Percentiles rank a stretch among this genome's conserved stretches.
phyloP scores from a whole-genome alignment of 2,329 filamentous ascomycete species.

The Orbilia javanica region DNA sequence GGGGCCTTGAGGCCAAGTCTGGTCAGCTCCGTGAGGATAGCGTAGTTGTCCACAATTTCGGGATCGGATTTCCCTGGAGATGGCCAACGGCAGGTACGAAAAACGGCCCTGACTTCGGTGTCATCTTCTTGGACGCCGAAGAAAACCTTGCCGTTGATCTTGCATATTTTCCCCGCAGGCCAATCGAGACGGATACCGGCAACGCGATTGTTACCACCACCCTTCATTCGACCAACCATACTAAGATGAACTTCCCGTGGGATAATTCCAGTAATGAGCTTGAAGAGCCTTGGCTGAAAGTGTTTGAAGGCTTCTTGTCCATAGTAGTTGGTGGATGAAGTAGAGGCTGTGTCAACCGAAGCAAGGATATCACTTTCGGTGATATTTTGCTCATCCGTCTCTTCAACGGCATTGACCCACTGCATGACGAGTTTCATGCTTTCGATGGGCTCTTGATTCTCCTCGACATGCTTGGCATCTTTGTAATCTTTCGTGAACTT shows the following conservation, averaged over 20 bases:
- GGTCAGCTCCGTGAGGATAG: slow-evolving; percentile 28
- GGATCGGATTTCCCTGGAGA: slow-evolving; percentile 8
- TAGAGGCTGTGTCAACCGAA: slow-evolving; percentile 38
- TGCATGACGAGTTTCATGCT: slow-evolving; percentile 23
- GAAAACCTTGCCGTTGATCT: slow-evolving; percentile 28
- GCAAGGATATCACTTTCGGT: slow-evolving; percentile 36
- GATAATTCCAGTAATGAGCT: slow-evolving; percentile 40
- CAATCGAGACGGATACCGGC: slow-evolving; percentile 47
- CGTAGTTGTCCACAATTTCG: slow-evolving; percentile 42
- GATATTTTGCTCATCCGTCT: slow-evolving; percentile 13
- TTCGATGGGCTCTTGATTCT: slow-evolving; percentile 1
- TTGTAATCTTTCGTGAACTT: slow-evolving; percentile 13
- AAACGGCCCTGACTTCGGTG: slow-evolving; percentile 41
- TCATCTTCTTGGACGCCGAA: slow-evolving; percentile 22
- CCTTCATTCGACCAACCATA: slow-evolving; percentile 50
- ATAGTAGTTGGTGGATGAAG: slow-evolving; percentile 49
- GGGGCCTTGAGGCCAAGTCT: slow-evolving; percentile 24
- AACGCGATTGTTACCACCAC: slow-evolving; percentile 51
- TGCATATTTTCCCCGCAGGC: slow-evolving; percentile 36
- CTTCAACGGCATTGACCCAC: slow-evolving; percentile 40
- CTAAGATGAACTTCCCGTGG: slow-evolving; percentile 26
- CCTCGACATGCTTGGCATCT: not conserved
- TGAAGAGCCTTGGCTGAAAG: slow-evolving; percentile 53
- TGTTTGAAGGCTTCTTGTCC: slow-evolving; percentile 45
- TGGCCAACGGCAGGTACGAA: slow-evolving; percentile 42